phyloP scores from a whole-genome alignment of 768 basidiomycete genomes.

The Pleurotus sapidus region DNA sequence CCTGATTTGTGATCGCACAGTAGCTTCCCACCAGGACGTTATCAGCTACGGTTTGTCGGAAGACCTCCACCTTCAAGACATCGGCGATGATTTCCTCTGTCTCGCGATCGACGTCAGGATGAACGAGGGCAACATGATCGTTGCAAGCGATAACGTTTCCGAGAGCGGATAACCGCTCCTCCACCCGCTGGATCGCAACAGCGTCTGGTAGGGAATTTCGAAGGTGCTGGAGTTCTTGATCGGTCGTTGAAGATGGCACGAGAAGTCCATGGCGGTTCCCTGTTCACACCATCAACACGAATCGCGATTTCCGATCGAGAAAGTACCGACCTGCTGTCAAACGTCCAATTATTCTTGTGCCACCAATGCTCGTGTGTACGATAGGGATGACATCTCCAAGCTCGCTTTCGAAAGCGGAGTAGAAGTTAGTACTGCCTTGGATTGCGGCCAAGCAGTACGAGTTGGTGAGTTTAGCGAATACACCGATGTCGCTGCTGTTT shows the following conservation, averaged over 20 bases:
- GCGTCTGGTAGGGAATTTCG: constrained; percentile 91
- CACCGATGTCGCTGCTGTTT: constrained; percentile 93
- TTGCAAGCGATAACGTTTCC: constrained; percentile 99
- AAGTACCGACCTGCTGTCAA: constrained; percentile 74
- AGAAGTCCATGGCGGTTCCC: constrained; percentile 97
- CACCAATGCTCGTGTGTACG: constrained; percentile 93
- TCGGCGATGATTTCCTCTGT: constrained; percentile 99
- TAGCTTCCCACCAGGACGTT: constrained; percentile 98
- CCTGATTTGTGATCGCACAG: constrained; percentile 94
- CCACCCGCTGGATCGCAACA: constrained; percentile 94
- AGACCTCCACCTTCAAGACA: constrained; percentile 98
- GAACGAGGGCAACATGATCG: constrained; percentile 98
- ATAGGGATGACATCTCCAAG: constrained; percentile 92
- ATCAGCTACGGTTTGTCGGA: constrained; percentile 94
- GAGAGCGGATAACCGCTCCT: constrained; percentile 94
- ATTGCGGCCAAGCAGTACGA: constrained; percentile 94
- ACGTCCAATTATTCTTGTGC: constrained; percentile 91
- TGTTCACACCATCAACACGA: constrained; percentile 19
- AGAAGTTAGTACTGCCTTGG: constrained; percentile 95
- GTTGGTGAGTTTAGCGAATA: constrained; percentile 97
- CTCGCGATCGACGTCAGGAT: constrained; percentile 96
- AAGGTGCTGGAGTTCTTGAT: constrained; percentile 97
- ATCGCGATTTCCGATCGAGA: background rate
- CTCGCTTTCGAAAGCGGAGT: constrained; percentile 95
- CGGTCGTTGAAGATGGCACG: constrained; percentile 92